Evolutionary conservation across 192 early-diverging fungal species (phyloP).

Genomic region (Tieghemiomyces parasiticus): DNA sequence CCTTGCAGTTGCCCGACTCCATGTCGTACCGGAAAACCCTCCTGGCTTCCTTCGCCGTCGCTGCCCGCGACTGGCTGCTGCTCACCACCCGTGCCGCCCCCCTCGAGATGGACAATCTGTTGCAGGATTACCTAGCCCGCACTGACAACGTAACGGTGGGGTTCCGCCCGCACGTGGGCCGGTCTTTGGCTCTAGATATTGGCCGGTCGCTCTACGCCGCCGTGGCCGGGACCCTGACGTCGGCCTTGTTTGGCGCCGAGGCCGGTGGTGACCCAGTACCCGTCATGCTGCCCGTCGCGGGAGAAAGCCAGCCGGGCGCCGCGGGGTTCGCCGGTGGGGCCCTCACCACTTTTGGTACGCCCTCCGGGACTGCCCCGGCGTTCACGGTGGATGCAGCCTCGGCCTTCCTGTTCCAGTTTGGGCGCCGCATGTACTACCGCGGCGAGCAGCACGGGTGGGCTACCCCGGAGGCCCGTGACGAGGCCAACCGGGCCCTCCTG

Average conservation of each 20-base stretch:
- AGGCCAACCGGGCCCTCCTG: not conserved
- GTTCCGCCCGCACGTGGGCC: conserved; percentile 48
- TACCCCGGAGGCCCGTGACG: not conserved
- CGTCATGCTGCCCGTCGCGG: too few relatives aligned
- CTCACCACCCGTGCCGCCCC: conserved; percentile 43
- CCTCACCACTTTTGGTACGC: not conserved
- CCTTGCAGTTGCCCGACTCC: conserved; percentile 55
- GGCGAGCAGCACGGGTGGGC: conserved; percentile 8
- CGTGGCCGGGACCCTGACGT: conserved; percentile 3
- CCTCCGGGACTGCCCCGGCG: not conserved
- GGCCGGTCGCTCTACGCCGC: conserved; percentile 19
- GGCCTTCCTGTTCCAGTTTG: conserved; percentile 5
- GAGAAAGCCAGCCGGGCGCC: too few relatives aligned
- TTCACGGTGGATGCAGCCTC: conserved; percentile 7
- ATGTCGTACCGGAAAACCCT: conserved; percentile 54
- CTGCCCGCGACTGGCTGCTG: conserved; percentile 51
- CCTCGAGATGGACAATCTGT: conserved; percentile 47
- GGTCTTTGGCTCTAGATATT: conserved; percentile 49
- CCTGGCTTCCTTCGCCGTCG: conserved; percentile 37
- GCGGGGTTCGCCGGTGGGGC: too few relatives aligned
- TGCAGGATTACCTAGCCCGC: conserved; percentile 53
- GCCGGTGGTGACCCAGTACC: not conserved
- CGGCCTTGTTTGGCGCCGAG: not conserved
- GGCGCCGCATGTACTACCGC: conserved; percentile 2
- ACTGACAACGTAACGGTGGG: conserved; percentile 38